Evolutionary conservation across 371 early-diverging fungal species (phyloP).

Genomic region (Rhizomucor pusillus): DNA sequence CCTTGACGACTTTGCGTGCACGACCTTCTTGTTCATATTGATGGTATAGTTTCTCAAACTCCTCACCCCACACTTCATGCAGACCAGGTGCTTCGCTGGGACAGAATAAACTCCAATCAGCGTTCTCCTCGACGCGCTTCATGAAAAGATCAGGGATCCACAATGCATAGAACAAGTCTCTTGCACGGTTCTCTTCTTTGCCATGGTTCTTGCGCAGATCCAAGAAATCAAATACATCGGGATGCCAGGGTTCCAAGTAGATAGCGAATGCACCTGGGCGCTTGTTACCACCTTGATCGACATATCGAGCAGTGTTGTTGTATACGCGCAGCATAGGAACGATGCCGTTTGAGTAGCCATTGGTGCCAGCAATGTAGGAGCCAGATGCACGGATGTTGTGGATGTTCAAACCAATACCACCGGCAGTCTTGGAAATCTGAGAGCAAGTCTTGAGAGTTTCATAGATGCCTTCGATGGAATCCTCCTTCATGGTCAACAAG

Average conservation of each 20-base stretch:
- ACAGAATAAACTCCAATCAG: slow-evolving; percentile 97
- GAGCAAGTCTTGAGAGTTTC: slow-evolving; percentile 97
- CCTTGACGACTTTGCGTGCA: slow-evolving; percentile 88
- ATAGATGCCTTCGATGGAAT: slow-evolving; percentile 97
- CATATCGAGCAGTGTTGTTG: slow-evolving; percentile 98
- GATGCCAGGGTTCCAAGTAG: slow-evolving; percentile 99
- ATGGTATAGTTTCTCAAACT: slow-evolving; percentile 91
- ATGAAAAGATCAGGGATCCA: slow-evolving; percentile 99
- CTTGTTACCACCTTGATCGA: slow-evolving; percentile 99
- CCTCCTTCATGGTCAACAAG: slow-evolving; percentile 94
- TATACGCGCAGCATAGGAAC: slow-evolving; percentile 98
- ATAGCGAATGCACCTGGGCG: slow-evolving; percentile 99
- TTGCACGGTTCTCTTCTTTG: slow-evolving; percentile 96
- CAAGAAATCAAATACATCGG: slow-evolving; percentile 98
- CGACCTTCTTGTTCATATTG: slow-evolving; percentile 88
- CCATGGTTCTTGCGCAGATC: slow-evolving; percentile 99
- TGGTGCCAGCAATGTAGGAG: slow-evolving; percentile 97
- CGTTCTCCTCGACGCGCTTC: slow-evolving; percentile 95
- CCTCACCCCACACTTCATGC: slow-evolving; percentile 92
- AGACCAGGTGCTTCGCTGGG: slow-evolving; percentile 96
- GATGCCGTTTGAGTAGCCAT: slow-evolving; percentile 97
- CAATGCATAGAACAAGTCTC: slow-evolving; percentile 97
- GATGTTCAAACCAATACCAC: slow-evolving; percentile 97
- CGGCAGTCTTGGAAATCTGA: slow-evolving; percentile 97
- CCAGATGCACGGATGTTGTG: slow-evolving; percentile 96